Base-by-base conservation (phyloP, 2,329 filamentous ascomycete species). In the Didymella segeticola region DNA sequence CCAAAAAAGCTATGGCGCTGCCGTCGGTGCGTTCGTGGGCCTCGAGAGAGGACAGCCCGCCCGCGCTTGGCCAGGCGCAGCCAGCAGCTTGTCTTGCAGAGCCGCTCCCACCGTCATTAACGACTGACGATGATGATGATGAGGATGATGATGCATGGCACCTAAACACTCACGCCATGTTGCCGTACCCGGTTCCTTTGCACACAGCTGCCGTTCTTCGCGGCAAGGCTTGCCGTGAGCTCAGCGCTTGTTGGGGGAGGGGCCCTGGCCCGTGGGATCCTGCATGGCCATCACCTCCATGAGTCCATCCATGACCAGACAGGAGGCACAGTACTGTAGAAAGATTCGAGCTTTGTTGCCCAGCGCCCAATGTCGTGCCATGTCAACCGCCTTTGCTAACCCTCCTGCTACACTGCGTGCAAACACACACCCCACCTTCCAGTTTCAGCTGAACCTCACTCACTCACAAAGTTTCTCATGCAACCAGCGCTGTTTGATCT, bases 381-480 rank as follows among this genome's bases (percentile, higher is more conserved):
- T 19, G 29, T 34, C 8, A 1, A 20, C 15, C 11, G n/a, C 22
- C 15, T 20, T 22, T 15, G n/a, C n/a, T 34, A 34, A 25, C 33
- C 36, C 27, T 20, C 27, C 39, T 49, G 29, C 46, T 41, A 20
- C 45, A 26, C 9, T 26, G 20, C 12, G 42, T 31, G 26, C 20
- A 43, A 20, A 26, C 33, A 54, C 39, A 45, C 51, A 23, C 47
- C 37, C 53, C 47, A 45, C 43, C 38, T 29, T 15, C 27, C 50
- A 43, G 61, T 66, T 64, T 64, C 63, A 60, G 41, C 47, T n/a
- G n/a, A n/a, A n/a, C n/a, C n/a, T 53, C 45, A 49, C 53, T 49
- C 53, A 29, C 54, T 47, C 45, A 39, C 52, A 57, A 57, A 54
- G 58, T 59, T 60, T 30, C 41, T 49, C 29, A 47, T 58, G 56